phyloP scores from a whole-genome alignment of 768 basidiomycete species.

The Phallus indusiatus region DNA sequence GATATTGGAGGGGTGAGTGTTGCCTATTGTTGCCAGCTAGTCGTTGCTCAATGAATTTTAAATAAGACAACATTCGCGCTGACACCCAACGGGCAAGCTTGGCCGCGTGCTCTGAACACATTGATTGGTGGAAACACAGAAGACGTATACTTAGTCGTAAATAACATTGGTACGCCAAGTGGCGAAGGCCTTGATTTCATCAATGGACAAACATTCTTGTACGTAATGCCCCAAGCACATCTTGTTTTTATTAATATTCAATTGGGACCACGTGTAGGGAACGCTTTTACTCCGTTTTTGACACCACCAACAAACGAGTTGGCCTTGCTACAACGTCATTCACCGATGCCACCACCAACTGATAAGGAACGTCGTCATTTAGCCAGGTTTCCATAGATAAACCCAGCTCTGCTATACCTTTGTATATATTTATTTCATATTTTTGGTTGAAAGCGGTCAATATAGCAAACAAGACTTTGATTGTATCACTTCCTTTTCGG shows the following conservation, averaged over 20 bases:
- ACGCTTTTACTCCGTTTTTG: conserved; percentile 33
- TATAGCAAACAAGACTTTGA: too few relatives aligned
- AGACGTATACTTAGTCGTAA: conserved; percentile 31
- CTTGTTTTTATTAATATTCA: neutral
- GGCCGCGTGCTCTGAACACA: conserved; percentile 22
- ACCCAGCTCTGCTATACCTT: too few relatives aligned
- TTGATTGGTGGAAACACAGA: conserved; percentile 18
- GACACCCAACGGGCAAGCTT: conserved; percentile 24
- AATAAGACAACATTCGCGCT: conserved; percentile 11
- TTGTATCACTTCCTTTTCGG: too few relatives aligned
- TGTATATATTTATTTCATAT: too few relatives aligned
- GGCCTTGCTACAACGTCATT: conserved; percentile 41
- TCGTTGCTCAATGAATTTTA: neutral
- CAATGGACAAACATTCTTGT: conserved; percentile 43
- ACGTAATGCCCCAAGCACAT: neutral
- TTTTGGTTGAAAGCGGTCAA: too few relatives aligned
- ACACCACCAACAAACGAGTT: conserved; percentile 45
- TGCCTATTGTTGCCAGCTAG: neutral
- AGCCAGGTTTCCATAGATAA: neutral
- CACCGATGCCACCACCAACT: conserved; percentile 25
- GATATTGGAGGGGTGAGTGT: conserved; percentile 21
- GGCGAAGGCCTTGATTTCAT: conserved; percentile 47
- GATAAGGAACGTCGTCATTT: neutral
- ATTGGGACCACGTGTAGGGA: neutral
- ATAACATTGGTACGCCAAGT: conserved; percentile 27